A percentile compares a stretch with the other conserved stretches of the same genome.
Evolutionary conservation across 2,329 filamentous ascomycete genomes (phyloP).

Genomic region (Hirsutella minnesotensis): DNA sequence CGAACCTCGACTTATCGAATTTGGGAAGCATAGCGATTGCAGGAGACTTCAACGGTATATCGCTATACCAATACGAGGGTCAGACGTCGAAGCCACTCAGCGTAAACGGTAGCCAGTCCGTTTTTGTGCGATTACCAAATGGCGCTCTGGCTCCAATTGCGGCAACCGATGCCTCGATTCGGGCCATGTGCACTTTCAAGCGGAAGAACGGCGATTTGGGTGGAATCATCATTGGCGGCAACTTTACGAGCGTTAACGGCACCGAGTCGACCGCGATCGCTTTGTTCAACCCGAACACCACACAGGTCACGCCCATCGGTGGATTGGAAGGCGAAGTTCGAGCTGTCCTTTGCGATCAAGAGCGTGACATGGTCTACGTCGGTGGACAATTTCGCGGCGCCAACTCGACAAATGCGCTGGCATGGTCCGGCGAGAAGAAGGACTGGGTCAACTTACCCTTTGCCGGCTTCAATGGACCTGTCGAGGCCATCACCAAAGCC

Average conservation of each 20-base stretch:
- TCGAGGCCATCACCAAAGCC: conserved; percentile 72
- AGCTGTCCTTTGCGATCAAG: conserved; percentile 69
- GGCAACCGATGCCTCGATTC: conserved; percentile 72
- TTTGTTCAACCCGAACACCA: conserved; percentile 63
- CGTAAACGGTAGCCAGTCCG: conserved; percentile 68
- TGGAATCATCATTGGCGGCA: conserved; percentile 80
- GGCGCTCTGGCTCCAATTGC: conserved; percentile 66
- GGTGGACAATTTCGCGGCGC: conserved; percentile 73
- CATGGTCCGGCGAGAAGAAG: conserved; percentile 54
- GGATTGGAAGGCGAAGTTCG: conserved; percentile 77
- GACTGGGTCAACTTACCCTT: conserved; percentile 79
- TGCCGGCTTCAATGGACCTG: conserved; percentile 86
- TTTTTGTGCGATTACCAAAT: conserved; percentile 75
- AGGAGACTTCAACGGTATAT: conserved; percentile 85
- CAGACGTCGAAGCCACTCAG: conserved; percentile 58
- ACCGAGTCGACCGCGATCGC: conserved; percentile 69
- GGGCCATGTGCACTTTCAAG: conserved; percentile 74
- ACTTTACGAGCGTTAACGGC: conserved; percentile 83
- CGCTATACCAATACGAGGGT: conserved; percentile 73
- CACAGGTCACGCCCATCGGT: conserved; percentile 58
- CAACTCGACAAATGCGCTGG: conserved; percentile 82
- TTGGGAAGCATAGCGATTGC: conserved; percentile 76
- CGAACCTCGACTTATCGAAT: conserved; percentile 65
- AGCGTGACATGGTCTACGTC: conserved; percentile 72
- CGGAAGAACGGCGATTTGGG: conserved; percentile 51